Base-by-base conservation (phyloP, 148 eudicot genomes). In the Selenicereus undatus region DNA sequence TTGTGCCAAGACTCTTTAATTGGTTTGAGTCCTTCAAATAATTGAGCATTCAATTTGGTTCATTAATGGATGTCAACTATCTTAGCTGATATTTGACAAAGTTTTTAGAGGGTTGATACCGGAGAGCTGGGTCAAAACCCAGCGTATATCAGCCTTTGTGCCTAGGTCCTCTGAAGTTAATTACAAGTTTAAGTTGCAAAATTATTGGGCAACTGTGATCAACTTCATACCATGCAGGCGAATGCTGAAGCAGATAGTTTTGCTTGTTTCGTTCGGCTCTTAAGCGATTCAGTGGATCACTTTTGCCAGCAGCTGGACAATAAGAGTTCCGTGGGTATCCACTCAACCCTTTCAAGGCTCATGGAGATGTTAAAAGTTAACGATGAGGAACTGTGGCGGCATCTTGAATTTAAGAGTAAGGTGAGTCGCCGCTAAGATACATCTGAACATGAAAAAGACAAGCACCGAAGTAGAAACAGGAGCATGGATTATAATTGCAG, bases 241-340 rank as follows among this genome's bases (percentile, higher is more conserved):
- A 84, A 81, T 81, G 91, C 88, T 62, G 95, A 92, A 83, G 91
- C 95, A 36, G 95, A 92, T 84, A 92, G 90, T 75, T 92, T 89
- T 73, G 82, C 86, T 50, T 90, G 93, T 80, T 92, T 92, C 79
- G 90, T 90, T 52, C 75, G 89, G 43, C 89, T 92, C 10, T 48
- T 92, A 73, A 89, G 93, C 36, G 93, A 89, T 73, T 89, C 91
- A 14, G 88, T 90, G 20, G 93, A 90, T 83, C 90, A 92, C 84
- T 92, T 90, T 79, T 92, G 95, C 84, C 88, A 92, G 77, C 89
- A 90, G 45, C 76, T 92, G 74, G 95, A 92, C 84, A 85, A 91
- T 68, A 87, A 88, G 83, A 86, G 85, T 50, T 79, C 93, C 1
- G 85, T 90, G 58, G 95, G 95, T 18, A 92, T 92, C 65, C 92